Evolutionary conservation across 2,329 filamentous ascomycete genomes (phyloP).

Genomic region (Pseudopyricularia javanii): DNA sequence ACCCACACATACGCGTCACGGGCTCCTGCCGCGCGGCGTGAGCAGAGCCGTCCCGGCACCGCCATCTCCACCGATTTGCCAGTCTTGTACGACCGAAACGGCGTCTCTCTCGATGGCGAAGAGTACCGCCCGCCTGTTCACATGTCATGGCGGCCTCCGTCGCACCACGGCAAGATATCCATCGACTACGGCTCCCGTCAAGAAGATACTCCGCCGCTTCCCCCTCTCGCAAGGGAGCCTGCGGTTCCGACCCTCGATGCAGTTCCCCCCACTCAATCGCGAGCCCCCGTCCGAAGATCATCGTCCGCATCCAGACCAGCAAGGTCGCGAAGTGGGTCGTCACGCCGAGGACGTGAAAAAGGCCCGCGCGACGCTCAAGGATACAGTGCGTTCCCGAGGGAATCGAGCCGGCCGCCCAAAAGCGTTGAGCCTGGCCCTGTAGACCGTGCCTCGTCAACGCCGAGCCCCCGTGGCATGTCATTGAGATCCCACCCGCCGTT

Average conservation of each 20-base stretch:
- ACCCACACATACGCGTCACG: not conserved
- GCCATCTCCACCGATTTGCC: not conserved
- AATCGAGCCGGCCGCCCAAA: not conserved
- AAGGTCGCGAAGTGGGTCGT: not conserved
- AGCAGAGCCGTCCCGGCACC: not conserved
- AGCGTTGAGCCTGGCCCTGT: not conserved
- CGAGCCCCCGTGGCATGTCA: not conserved
- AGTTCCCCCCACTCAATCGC: not conserved
- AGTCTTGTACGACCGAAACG: not conserved
- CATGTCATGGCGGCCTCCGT: conserved; percentile 2
- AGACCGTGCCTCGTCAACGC: not conserved
- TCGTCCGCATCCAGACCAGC: not conserved
- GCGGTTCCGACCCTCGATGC: no score
- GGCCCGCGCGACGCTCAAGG: not conserved
- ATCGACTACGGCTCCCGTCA: not conserved
- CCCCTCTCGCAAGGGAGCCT: not conserved
- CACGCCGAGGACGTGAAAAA: not conserved
- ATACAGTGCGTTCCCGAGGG: not conserved
- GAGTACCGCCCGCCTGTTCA: not conserved
- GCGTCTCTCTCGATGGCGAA: not conserved
- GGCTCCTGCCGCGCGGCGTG: not conserved
- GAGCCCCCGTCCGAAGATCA: not conserved
- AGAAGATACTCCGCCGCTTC: not conserved
- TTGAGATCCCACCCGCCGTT: conserved; percentile 2
- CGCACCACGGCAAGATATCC: not conserved